phyloP scores from a whole-genome alignment of 2,329 filamentous ascomycete genomes.

The Trichoderma sp. region DNA sequence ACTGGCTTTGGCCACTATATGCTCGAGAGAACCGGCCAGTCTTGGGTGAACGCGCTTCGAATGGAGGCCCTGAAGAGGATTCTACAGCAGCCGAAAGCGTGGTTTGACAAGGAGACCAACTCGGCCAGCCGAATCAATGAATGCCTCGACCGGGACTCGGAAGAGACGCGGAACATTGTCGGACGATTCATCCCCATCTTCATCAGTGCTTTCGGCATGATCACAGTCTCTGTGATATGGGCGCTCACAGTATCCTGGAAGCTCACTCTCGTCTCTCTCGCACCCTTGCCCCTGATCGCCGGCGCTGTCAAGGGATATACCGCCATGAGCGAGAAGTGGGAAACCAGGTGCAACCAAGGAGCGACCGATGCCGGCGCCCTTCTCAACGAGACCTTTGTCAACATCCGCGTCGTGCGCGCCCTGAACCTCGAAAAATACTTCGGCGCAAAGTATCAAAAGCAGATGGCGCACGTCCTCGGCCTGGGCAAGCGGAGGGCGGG shows the following conservation, averaged over 20 bases:
- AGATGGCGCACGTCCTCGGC: slow-evolving; percentile 55
- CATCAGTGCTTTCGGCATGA: slow-evolving; percentile 68
- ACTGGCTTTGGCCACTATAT: slow-evolving; percentile 70
- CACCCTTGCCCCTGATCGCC: slow-evolving; percentile 68
- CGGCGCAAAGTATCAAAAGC: slow-evolving; percentile 59
- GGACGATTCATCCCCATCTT: slow-evolving; percentile 74
- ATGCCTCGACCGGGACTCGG: slow-evolving; percentile 76
- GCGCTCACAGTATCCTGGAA: slow-evolving; percentile 75
- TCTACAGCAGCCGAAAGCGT: slow-evolving; percentile 73
- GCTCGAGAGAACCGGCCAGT: slow-evolving; percentile 70
- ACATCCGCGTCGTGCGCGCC: slow-evolving; percentile 76
- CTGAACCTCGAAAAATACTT: slow-evolving; percentile 76
- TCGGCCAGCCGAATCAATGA: slow-evolving; percentile 65
- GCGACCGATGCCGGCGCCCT: slow-evolving; percentile 58
- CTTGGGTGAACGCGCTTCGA: slow-evolving; percentile 76
- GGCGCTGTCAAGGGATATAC: slow-evolving; percentile 67
- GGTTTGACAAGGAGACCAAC: slow-evolving; percentile 74
- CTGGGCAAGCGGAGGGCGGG: slow-evolving; percentile 67
- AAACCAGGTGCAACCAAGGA: slow-evolving; percentile 65
- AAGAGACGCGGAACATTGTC: slow-evolving; percentile 84
- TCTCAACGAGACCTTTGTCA: slow-evolving; percentile 74
- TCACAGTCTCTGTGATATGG: slow-evolving; percentile 71
- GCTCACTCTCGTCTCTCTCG: slow-evolving; percentile 74
- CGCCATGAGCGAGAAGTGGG: slow-evolving; percentile 69
- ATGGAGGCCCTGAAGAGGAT: slow-evolving; percentile 68